These are phyloP conservation scores for Agaricus subrufescens DNA, from an alignment of 768 basidiomycete species.

Conservation along the genomic window DNA sequence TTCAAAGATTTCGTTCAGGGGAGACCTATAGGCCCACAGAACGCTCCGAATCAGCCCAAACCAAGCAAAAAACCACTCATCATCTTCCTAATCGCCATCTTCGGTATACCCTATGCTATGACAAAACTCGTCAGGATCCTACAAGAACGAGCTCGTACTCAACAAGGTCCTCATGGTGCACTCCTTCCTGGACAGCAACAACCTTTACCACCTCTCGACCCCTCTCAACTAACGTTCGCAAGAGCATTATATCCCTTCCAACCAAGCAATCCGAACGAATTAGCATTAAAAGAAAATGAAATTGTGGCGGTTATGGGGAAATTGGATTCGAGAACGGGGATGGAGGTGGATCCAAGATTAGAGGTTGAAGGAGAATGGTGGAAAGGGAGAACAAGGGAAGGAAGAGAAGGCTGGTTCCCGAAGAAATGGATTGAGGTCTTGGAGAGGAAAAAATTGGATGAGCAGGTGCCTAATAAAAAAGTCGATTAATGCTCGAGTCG, in stretches of 20 bases:
- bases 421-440: conserved; percentile 77
- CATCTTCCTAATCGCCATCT: conserved; percentile 88
- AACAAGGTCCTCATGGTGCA: conserved; percentile 20
- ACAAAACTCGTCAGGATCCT: conserved; percentile 80
- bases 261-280: conserved; percentile 67
- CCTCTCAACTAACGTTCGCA: conserved; percentile 75
- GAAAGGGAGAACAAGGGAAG: conserved; percentile 87
- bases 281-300: conserved; percentile 77
- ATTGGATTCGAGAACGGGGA: conserved; percentile 59
- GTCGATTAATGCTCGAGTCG: not conserved
- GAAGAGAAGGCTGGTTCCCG: conserved; percentile 91
- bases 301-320: conserved; percentile 88
- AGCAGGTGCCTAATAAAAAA: conserved; percentile 13
- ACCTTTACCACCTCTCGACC: conserved; percentile 61
- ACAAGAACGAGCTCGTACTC: conserved; percentile 51
- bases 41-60: conserved; percentile 34
- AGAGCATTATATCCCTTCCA: conserved; percentile 75
- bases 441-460: conserved; percentile 33
- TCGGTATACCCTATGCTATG: conserved; percentile 94
- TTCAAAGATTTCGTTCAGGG: conserved; percentile 77
- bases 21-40: conserved; percentile 38
- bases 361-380: conserved; percentile 80
- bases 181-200: conserved; percentile 28
- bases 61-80: conserved; percentile 87
- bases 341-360: conserved; percentile 57